A percentile compares a stretch with the other conserved stretches of the same genome.
Evolutionary conservation across 768 basidiomycete genomes (phyloP).

Genomic region (Pisolithus tinctorius): DNA sequence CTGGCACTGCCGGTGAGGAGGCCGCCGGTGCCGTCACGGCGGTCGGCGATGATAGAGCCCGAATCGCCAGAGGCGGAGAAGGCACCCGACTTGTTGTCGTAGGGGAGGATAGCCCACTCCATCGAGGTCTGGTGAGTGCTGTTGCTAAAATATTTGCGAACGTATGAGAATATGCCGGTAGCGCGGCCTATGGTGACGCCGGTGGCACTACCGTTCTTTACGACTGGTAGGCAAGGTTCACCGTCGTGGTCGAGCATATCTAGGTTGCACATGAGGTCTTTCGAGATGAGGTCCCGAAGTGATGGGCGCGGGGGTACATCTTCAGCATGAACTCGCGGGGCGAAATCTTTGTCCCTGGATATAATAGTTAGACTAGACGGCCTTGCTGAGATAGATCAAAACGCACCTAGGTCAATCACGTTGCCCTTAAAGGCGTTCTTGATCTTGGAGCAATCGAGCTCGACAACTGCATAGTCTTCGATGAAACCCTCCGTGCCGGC

Average conservation of each 20-base stretch:
- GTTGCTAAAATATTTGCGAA: not conserved
- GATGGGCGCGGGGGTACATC: slow-evolving; percentile 17
- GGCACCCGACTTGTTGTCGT: slow-evolving; percentile 20
- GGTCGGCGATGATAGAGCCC: slow-evolving; percentile 30
- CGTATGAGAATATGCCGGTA: not conserved
- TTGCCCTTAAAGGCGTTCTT: slow-evolving; percentile 27
- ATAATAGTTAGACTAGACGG: slow-evolving; percentile 12
- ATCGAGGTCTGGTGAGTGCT: slow-evolving; percentile 2
- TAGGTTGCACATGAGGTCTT: slow-evolving; percentile 25
- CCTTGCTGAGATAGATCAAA: slow-evolving; percentile 19
- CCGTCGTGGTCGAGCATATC: slow-evolving; percentile 22
- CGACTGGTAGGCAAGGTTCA: slow-evolving; percentile 27
- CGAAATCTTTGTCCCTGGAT: slow-evolving; percentile 14
- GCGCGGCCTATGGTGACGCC: slow-evolving; percentile 22
- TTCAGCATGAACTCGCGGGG: slow-evolving; percentile 17
- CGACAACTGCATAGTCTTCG: slow-evolving; percentile 29
- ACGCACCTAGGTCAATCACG: slow-evolving; percentile 28
- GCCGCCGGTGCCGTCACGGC: slow-evolving; percentile 24
- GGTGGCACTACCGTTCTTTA: slow-evolving; percentile 31
- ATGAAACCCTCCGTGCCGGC: slow-evolving; percentile 21
- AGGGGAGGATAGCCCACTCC: slow-evolving; percentile 25
- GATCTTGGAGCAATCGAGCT: slow-evolving; percentile 27
- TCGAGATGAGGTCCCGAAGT: slow-evolving; percentile 25
- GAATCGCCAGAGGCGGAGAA: slow-evolving; percentile 23
- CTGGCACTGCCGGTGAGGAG: slow-evolving; percentile 25